Evolutionary conservation across 2,329 filamentous ascomycete species (phyloP).

Genomic region (Colletotrichum kahawae): DNA sequence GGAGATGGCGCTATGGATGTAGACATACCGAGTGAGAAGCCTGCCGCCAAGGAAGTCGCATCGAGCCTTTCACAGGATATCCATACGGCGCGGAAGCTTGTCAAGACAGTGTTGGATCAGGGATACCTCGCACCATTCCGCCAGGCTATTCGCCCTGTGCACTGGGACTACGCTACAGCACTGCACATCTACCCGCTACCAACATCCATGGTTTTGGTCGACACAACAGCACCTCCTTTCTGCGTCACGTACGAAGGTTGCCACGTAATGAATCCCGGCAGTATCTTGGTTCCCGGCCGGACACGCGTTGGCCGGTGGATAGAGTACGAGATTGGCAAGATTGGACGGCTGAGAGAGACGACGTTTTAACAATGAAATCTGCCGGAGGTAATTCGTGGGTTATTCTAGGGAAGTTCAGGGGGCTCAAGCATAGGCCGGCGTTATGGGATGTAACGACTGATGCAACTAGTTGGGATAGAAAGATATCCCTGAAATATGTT

Average conservation of each 20-base stretch:
- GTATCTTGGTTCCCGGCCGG: slow-evolving; percentile 72
- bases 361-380: slow-evolving; percentile 47
- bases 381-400: not conserved
- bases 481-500: not conserved
- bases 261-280: slow-evolving; percentile 92
- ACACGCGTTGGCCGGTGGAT: slow-evolving; percentile 80
- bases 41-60: slow-evolving; percentile 4
- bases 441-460: not conserved
- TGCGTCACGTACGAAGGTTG: slow-evolving; percentile 93
- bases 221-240: slow-evolving; percentile 82
- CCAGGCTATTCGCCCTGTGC: slow-evolving; percentile 76
- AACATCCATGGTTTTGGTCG: slow-evolving; percentile 81
- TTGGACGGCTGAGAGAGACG: slow-evolving; percentile 68
- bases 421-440: not conserved
- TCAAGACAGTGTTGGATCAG: slow-evolving; percentile 92
- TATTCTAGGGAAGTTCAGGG: not conserved
- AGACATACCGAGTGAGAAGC: slow-evolving; percentile 33
- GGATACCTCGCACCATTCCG: slow-evolving; percentile 88
- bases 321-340: slow-evolving; percentile 77
- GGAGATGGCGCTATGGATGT: slow-evolving; percentile 48
- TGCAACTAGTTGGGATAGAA: not conserved
- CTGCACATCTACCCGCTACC: slow-evolving; percentile 89
- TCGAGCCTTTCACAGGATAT: slow-evolving; percentile 50
- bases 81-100: slow-evolving; percentile 73
- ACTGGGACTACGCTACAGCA: slow-evolving; percentile 84